Evolutionary conservation across 441 rosid species (phyloP), one percentile per base, ranked within the genome.

Genomic region (Syzygium syzygioides): DNA sequence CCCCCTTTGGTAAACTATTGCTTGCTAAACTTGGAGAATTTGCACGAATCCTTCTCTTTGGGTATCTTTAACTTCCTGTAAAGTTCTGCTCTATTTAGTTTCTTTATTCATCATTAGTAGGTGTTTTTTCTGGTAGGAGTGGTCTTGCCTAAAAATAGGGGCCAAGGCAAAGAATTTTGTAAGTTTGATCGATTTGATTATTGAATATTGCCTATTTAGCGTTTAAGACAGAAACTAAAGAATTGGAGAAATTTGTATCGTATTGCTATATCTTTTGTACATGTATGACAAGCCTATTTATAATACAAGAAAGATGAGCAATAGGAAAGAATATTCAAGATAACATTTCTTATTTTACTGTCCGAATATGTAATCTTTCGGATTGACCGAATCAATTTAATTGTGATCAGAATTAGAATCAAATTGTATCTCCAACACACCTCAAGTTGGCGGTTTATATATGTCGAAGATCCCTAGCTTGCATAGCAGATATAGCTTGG

Each of bases 241-340:
- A 14, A 59, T 57, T 0, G 62, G 62, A 57, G 3, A 14, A 57
- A 57, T 25, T 10, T 57, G 62, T 57, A 57, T 57, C 25, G 62
- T 57, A 6, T 57, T 57, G 12, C n/a, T 25, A 14, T 25, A 25
- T 26, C 14, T 11, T 57, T 57, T 57, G 62, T 57, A 57, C 14
- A 57, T 25, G n/a, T 57, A 28, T 57, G 25, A 25, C 62, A 57
- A 28, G 26, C 26, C 62, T 57, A 57, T 57, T 57, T 57, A 10
- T 25, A 11, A 25, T 57, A 57, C 1, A 57, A 57, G 62, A 57
- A 57, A 57, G 1, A 57, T 25, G n/a, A 57, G 11, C 7, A 4
- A 57, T 57, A 57, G 0, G n/a, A 1, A 25, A 10, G 12, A 57
- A 26, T 57, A n/a, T 0, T 10, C 14, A 1, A 11, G 26, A 1